Conservation (phyloP, 192 early-diverging fungal genomes). For the Coemansia sp. region DNA sequence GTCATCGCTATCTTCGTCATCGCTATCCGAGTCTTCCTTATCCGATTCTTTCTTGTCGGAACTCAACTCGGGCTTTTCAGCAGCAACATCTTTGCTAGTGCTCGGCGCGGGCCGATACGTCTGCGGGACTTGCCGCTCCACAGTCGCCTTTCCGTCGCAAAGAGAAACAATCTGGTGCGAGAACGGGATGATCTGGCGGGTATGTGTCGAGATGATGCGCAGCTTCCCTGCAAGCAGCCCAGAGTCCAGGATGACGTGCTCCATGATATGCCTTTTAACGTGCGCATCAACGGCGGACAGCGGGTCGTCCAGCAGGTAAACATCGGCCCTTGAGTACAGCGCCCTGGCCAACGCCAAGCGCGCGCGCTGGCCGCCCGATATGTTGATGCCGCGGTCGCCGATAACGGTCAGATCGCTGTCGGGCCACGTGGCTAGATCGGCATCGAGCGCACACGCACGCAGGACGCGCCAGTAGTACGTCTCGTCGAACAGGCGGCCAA, state of each 20-base stretch:
- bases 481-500: conserved; percentile 63
- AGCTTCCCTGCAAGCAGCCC: conserved; percentile 57
- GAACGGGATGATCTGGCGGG: conserved; percentile 13
- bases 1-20: neutral
- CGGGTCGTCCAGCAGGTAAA: conserved; percentile 71
- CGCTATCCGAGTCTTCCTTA: neutral
- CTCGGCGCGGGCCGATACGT: conserved; percentile 35
- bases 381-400: conserved; percentile 67
- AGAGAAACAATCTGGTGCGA: conserved; percentile 21
- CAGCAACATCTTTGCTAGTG: no score
- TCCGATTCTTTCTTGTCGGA: neutral
- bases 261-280: conserved; percentile 63
- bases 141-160: conserved; percentile 4
- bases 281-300: conserved; percentile 67
- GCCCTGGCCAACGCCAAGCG: conserved; percentile 64
- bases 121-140: conserved; percentile 51
- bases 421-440: conserved; percentile 63
- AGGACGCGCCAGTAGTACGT: conserved; percentile 60
- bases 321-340: conserved; percentile 66
- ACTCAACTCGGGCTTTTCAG: no score
- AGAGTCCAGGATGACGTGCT: conserved; percentile 56
- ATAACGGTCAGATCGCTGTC: conserved; percentile 70
- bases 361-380: conserved; percentile 71
- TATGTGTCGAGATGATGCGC: conserved; percentile 44
- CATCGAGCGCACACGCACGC: conserved; percentile 58